Evolutionary conservation across 2,329 filamentous ascomycete species (phyloP), one percentile per base, ranked within the genome.

Genomic region (Arthroderma sp.): DNA sequence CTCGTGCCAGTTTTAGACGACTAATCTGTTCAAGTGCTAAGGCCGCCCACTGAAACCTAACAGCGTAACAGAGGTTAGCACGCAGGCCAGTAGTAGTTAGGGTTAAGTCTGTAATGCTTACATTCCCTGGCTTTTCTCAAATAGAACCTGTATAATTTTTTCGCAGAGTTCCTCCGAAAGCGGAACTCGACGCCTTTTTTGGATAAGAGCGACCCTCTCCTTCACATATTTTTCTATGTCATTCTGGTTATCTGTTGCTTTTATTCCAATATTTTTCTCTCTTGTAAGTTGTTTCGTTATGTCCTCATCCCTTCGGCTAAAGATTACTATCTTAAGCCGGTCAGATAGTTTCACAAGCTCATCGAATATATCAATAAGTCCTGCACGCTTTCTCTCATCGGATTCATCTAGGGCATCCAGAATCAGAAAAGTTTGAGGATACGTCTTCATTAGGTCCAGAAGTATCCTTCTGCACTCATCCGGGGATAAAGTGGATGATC

Each of bases 31-130:
- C 44, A 38, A 61, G 54, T 47, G 62, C 59, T 4, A 62, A 43
- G 29, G 40, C 50, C 8, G 54, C 58, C 59, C 60, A 61, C 45
- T 59, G 58, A 43, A 62, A 62, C 60, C 60, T 61, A 22, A 22
- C 15, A 22, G 15, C 15, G 15, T 22, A 22, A 22, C 15, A 22
- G 15, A 37, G 15, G 15, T 22, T 22, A 22, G 15, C 15, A 22
- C 15, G 15, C 15, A 22, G 15, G 15, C 15, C 15, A 22, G 15
- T 22, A 22, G 15, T 22, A 22, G 15, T 22, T 3, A 4, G 42
- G 31, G 15, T 22, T 22, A 22, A 22, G 15, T 22, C 15, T 22
- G 5, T 45, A 5, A 22, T 22, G 42, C 56, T 53, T 48, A 60
- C 57, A 61, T 61, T 49, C 56, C 58, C 3, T 52, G 43, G 47